Conservation (phyloP, 1,284 basidiomycete genomes). For the Mrakiaceae sp. region DNA sequence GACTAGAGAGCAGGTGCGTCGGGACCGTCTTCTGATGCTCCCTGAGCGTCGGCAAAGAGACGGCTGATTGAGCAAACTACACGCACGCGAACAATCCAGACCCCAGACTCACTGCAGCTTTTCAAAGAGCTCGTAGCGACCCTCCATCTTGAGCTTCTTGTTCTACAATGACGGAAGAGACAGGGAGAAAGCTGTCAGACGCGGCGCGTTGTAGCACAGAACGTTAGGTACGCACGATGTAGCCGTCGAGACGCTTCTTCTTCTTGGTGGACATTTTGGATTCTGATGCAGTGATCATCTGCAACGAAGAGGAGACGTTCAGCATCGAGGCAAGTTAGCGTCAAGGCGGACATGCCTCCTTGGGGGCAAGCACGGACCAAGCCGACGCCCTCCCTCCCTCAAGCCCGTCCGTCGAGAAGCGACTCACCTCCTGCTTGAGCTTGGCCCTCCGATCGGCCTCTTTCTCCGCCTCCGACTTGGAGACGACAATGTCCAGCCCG, state of each 20-base stretch:
- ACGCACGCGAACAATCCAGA: background rate
- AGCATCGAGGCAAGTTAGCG: no score
- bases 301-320: background rate
- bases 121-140: conserved; percentile 55
- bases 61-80: background rate
- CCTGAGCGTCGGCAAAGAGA: conserved; percentile 34
- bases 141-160: conserved; percentile 76
- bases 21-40: conserved; percentile 58
- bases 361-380: no score
- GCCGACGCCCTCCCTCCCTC: no score
- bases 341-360: no score
- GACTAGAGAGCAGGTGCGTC: conserved; percentile 35
- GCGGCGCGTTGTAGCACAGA: conserved; percentile 28
- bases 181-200: background rate
- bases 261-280: conserved; percentile 34
- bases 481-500: conserved; percentile 7
- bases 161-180: conserved; percentile 40
- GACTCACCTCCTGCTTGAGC: conserved; percentile 9
- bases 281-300: conserved; percentile 17
- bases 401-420: no score
- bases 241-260: conserved; percentile 35
- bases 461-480: conserved; percentile 15
- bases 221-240: conserved; percentile 53
- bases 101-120: conserved; percentile 56
- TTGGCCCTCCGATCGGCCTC: conserved; percentile 11